Base-by-base conservation (phyloP, 164 flowering plant species). In the Sedum album region DNA sequence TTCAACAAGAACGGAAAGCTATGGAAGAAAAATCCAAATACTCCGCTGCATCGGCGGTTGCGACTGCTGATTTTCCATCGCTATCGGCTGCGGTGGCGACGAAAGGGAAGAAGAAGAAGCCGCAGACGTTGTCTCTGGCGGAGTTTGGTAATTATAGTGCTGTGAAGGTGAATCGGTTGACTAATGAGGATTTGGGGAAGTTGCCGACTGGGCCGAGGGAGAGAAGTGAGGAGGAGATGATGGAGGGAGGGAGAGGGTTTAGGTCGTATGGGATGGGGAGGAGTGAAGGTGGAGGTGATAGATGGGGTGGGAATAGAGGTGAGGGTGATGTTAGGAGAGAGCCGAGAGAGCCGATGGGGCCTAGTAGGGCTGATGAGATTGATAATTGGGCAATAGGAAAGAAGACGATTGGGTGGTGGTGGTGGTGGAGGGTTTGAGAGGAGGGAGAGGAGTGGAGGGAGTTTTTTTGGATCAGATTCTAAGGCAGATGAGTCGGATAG, bases 181-280 rank as follows among this genome's bases (percentile, higher is more conserved):
- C 88, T 3, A 75, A 66, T 3, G 94, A 82, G 2, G 99, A 92
- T 33, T 65, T 79, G 33, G 28, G 81, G 55, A 6, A 17, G 6
- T 86, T 92, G 6, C 99, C 99, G 13, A 95, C 88, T 31, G 95
- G 93, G 6, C 99, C 99, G 0, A 85, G 97, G 33, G 70, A 88
- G 73, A 81, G 97, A 2, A 67, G 89, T 11, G 88, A 88, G 0
- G 98, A 92, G 73, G 99, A 95, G 78, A 81, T 92, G 41, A 85
- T 44, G 79, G 85, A 25, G 25, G 88, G 7, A 78, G 94, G 98
- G 36, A 89, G 96, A 0, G 96, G 94, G 4, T 88, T 88, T 67
- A 75, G 79, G 39, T 77, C 81, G 11, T 89, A 81, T 69, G 94
- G 93, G 5, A 30, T 69, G 67, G 67, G 41, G 33, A 51, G 66